phyloP scores from a whole-genome alignment of 148 eudicot species.

The Tetragonia tetragonoides region DNA sequence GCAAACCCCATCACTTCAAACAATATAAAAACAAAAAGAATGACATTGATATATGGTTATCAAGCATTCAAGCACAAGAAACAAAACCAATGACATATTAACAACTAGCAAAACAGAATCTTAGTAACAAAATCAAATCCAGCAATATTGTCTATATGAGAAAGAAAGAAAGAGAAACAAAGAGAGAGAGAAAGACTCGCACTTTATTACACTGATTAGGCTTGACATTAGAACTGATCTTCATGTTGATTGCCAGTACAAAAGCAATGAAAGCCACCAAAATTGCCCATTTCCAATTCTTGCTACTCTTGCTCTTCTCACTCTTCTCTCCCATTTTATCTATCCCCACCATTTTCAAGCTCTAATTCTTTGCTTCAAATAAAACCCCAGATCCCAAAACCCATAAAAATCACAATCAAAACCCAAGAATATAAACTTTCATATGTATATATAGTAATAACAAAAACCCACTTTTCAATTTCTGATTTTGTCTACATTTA shows the following conservation, averaged over 20 bases:
- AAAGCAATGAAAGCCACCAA: conserved; percentile 44
- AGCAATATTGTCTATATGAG: neutral
- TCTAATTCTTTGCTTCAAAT: neutral
- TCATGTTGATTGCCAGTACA: conserved; percentile 33
- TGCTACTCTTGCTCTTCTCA: conserved; percentile 12
- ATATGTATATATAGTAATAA: too few relatives aligned
- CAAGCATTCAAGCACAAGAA: neutral
- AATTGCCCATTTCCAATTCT: conserved; percentile 34
- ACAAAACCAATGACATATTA: neutral
- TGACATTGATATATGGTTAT: neutral
- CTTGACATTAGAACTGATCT: conserved; percentile 28
- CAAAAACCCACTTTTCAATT: too few relatives aligned
- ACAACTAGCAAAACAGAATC: neutral
- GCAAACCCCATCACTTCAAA: conserved; percentile 13
- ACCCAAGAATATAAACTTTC: neutral
- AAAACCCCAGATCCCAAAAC: neutral
- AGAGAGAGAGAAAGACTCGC: neutral
- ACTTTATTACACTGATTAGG: conserved; percentile 60
- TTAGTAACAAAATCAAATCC: neutral
- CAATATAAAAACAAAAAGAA: neutral
- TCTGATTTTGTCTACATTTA: neutral
- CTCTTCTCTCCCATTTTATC: conserved; percentile 30
- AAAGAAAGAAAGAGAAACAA: neutral
- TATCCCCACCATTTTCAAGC: conserved; percentile 12
- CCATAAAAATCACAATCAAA: neutral